Percentiles rank a stretch among this genome's conserved stretches.
phyloP scores from a whole-genome alignment of 2,329 filamentous ascomycete species.

The Zasmidium citrigriseum region DNA sequence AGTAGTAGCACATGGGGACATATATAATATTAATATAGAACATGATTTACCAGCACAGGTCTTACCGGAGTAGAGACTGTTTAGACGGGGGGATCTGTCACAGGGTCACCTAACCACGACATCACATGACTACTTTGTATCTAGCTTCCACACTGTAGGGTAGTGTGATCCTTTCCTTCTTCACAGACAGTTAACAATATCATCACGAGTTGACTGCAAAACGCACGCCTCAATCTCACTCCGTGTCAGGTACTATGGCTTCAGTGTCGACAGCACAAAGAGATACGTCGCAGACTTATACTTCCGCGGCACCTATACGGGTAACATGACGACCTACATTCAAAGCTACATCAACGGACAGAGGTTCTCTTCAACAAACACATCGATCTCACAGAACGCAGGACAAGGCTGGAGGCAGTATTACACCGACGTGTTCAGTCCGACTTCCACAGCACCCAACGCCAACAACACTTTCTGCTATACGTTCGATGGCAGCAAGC shows the following conservation, averaged over 20 bases:
- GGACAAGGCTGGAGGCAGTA: no score
- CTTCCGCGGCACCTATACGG: no score
- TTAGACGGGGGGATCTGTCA: background rate
- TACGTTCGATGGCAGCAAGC: slow-evolving; percentile 41
- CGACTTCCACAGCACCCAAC: slow-evolving; percentile 40
- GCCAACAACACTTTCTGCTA: slow-evolving; percentile 55
- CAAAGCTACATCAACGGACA: no score
- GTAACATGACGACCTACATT: no score
- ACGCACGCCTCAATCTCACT: no score
- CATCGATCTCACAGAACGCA: no score
- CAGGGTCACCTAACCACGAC: background rate
- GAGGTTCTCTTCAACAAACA: no score
- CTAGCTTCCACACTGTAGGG: background rate
- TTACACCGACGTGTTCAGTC: slow-evolving; percentile 2
- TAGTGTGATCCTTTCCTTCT: background rate
- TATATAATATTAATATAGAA: background rate
- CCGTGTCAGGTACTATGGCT: no score
- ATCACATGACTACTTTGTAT: background rate
- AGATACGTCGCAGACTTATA: no score
- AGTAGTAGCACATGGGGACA: background rate
- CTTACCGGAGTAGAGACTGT: background rate
- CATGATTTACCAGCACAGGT: no score
- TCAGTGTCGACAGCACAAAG: no score
- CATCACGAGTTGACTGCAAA: no score
- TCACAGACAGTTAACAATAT: background rate